A percentile compares a stretch with the other conserved stretches of the same genome.
Conservation (phyloP, 441 rosid genomes). For the Corymbia citriodora region DNA sequence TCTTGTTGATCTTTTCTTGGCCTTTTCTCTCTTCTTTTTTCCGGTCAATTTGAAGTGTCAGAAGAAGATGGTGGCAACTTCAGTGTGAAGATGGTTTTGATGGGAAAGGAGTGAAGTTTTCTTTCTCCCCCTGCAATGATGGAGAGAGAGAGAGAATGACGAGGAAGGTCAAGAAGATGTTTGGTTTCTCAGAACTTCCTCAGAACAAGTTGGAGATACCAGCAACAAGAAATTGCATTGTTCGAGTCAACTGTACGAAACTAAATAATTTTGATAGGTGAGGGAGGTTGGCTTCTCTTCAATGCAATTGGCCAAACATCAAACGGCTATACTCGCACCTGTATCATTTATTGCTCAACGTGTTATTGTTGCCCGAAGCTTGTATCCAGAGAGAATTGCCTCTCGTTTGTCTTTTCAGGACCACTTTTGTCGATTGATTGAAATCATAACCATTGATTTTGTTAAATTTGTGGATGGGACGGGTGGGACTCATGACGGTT, state of each 20-base stretch:
- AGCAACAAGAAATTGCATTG: background rate
- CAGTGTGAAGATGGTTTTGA: background rate
- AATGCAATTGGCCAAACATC: background rate
- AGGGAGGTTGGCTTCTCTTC: background rate
- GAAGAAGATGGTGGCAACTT: background rate
- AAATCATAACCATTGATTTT: background rate
- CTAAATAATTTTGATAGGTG: background rate
- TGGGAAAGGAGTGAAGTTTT: background rate
- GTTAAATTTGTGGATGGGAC: too few relatives aligned
- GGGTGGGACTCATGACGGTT: background rate
- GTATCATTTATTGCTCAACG: background rate
- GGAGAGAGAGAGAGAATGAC: background rate
- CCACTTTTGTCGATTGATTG: background rate
- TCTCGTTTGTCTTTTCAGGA: background rate
- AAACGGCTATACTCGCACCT: background rate
- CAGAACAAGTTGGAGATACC: background rate
- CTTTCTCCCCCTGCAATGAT: background rate
- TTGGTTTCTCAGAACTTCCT: background rate
- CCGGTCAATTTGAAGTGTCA: background rate
- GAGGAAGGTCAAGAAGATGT: background rate
- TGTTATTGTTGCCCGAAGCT: background rate
- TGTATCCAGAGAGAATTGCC: background rate
- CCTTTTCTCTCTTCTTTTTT: background rate
- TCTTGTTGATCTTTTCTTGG: background rate
- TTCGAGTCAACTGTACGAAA: background rate